These are phyloP conservation scores for Podaxis sp. DNA, from an alignment of 768 basidiomycete species.

Conservation along the genomic window DNA sequence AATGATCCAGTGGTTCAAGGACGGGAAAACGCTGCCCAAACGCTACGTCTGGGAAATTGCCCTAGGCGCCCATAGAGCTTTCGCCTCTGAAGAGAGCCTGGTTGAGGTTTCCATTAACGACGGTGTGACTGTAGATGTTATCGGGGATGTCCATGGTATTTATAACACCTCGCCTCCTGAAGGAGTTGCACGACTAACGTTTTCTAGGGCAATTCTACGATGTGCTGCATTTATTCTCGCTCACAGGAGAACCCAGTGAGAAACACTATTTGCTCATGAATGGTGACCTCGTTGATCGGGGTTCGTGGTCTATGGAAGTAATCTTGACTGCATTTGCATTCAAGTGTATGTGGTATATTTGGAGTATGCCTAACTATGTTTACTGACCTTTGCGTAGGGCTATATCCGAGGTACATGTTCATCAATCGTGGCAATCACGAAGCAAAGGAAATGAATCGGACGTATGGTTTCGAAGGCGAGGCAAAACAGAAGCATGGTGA, in stretches of 20 bases:
- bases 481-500: constrained; percentile 96
- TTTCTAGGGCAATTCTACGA: constrained; percentile 89
- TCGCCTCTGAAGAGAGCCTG: constrained; percentile 75
- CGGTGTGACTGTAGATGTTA: constrained; percentile 84
- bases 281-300: constrained; percentile 95
- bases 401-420: constrained; percentile 85
- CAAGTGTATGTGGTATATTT: constrained; percentile 64
- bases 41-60: constrained; percentile 96
- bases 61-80: constrained; percentile 73
- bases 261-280: constrained; percentile 89
- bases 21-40: constrained; percentile 86
- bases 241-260: constrained; percentile 82
- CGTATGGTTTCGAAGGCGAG: constrained; percentile 94
- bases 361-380: not conserved
- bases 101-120: constrained; percentile 73
- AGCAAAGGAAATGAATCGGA: constrained; percentile 94
- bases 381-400: constrained; percentile 48
- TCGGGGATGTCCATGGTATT: constrained; percentile 92
- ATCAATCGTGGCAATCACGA: constrained; percentile 98
- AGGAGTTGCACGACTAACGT: not conserved
- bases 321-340: constrained; percentile 91
- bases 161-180: constrained; percentile 19
- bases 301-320: constrained; percentile 94
- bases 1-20: constrained; percentile 93
- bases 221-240: constrained; percentile 76